Conservation (phyloP, 2,329 filamentous ascomycete species). For the Diplodia seriata region DNA sequence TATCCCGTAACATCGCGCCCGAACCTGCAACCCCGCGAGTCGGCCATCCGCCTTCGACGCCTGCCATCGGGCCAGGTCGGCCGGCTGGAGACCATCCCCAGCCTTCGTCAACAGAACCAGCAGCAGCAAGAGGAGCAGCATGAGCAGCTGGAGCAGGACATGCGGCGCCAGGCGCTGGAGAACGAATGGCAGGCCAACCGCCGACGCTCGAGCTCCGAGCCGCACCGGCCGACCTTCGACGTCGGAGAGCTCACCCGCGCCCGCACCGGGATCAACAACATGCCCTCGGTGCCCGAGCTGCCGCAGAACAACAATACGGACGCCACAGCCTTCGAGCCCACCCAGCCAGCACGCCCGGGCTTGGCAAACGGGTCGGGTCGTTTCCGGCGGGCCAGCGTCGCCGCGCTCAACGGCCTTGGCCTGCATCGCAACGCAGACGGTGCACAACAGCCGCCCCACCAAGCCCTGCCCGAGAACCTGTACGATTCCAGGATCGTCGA, state of each 20-base stretch:
- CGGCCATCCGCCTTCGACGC: conserved; percentile 29
- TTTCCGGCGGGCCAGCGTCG: conserved; percentile 23
- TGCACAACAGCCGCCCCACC: background rate
- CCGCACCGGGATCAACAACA: conserved; percentile 24
- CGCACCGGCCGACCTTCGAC: conserved; percentile 29
- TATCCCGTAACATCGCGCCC: conserved; percentile 27
- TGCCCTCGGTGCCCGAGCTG: conserved; percentile 31
- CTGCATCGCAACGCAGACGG: conserved; percentile 10
- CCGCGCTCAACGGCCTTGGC: conserved; percentile 18
- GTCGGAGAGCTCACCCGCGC: conserved; percentile 14
- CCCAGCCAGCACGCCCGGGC: conserved; percentile 9
- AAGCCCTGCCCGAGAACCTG: conserved; percentile 43
- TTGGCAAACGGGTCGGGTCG: conserved; percentile 17
- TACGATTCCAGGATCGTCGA: conserved; percentile 71
- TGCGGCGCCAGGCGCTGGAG: conserved; percentile 2
- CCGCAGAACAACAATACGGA: background rate
- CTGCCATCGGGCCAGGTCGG: background rate
- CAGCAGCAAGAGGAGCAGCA: conserved; percentile 18
- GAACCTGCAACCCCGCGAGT: conserved; percentile 5
- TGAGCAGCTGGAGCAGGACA: conserved; percentile 15
- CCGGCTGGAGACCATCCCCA: conserved; percentile 22
- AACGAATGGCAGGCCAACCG: conserved; percentile 30
- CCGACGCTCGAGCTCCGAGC: conserved; percentile 32
- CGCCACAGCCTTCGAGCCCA: conserved; percentile 13
- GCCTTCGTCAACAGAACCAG: conserved; percentile 14